These are phyloP conservation scores for Penicillium sp. DNA, from an alignment of 2,329 filamentous ascomycete species.

Conservation along the genomic window DNA sequence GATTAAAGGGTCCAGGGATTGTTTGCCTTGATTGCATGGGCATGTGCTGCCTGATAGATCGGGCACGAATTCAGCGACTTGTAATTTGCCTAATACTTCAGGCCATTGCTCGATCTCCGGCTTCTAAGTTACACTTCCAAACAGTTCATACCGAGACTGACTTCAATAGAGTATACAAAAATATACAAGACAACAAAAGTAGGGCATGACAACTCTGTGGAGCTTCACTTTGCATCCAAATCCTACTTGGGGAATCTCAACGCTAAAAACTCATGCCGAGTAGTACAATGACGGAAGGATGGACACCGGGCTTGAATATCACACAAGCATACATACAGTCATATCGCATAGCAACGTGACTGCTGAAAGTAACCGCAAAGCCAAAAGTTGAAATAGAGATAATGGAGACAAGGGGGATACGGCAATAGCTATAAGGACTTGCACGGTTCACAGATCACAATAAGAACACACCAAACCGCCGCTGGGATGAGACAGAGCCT, in stretches of 20 bases:
- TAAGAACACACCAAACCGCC: not conserved
- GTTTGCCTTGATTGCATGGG: not conserved
- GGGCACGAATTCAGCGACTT: not conserved
- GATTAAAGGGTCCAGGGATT: not conserved
- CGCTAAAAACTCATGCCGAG: not conserved
- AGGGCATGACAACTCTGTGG: not conserved
- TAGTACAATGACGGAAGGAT: not conserved
- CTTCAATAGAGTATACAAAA: not conserved
- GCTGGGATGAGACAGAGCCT: not conserved
- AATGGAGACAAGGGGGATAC: not conserved
- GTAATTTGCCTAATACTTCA: not conserved
- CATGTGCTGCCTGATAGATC: not conserved
- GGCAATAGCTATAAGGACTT: not conserved
- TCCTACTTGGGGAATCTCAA: not conserved
- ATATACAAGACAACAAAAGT: not conserved
- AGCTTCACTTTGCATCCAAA: not conserved
- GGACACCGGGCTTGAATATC: not conserved
- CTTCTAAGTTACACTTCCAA: not conserved
- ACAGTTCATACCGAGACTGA: not conserved
- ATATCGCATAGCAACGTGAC: slow-evolving; percentile 25
- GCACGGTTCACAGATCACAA: not conserved
- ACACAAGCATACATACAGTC: slow-evolving; percentile 19
- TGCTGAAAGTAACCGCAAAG: slow-evolving; percentile 1
- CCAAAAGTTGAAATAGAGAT: not conserved
- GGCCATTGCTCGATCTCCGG: not conserved